A percentile compares a stretch with the other conserved stretches of the same genome.
Evolutionary conservation across 306 rosid species (phyloP).

Genomic region (Acacia melanoxylon): DNA sequence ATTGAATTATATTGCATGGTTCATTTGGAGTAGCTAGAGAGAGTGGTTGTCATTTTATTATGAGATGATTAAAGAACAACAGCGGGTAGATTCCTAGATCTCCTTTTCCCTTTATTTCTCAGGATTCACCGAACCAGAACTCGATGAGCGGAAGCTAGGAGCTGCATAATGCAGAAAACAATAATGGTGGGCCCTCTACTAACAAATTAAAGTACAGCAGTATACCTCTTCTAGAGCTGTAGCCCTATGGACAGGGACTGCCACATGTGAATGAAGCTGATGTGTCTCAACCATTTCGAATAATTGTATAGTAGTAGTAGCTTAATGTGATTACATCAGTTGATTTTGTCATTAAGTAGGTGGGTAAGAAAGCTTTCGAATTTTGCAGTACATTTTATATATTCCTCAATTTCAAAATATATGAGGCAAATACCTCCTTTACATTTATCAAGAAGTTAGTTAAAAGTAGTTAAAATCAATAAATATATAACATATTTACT

Average conservation of each 20-base stretch:
- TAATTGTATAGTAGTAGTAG: background rate
- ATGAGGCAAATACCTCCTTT: too few relatives aligned
- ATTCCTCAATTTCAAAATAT: too few relatives aligned
- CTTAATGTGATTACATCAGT: background rate
- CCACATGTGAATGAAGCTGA: constrained; percentile 8
- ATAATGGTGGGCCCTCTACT: background rate
- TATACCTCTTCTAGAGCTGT: background rate
- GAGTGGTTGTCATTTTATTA: constrained; percentile 12
- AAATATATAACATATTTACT: too few relatives aligned
- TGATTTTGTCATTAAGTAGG: background rate
- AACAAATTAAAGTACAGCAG: background rate
- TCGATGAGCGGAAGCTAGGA: background rate
- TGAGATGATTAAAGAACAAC: background rate
- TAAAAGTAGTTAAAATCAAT: too few relatives aligned
- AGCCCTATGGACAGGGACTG: background rate
- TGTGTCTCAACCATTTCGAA: constrained; percentile 3
- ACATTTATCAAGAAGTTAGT: too few relatives aligned
- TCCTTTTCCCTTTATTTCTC: constrained; percentile 19
- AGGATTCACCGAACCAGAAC: constrained; percentile 10
- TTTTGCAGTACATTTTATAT: background rate
- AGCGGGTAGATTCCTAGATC: background rate
- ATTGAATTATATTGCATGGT: constrained; percentile 5
- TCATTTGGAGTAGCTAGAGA: background rate
- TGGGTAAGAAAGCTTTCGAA: background rate
- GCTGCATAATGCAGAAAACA: constrained; percentile 1